These are phyloP conservation scores for Mycena albidolilacea DNA, from an alignment of 768 basidiomycete species.

Conservation along the genomic window DNA sequence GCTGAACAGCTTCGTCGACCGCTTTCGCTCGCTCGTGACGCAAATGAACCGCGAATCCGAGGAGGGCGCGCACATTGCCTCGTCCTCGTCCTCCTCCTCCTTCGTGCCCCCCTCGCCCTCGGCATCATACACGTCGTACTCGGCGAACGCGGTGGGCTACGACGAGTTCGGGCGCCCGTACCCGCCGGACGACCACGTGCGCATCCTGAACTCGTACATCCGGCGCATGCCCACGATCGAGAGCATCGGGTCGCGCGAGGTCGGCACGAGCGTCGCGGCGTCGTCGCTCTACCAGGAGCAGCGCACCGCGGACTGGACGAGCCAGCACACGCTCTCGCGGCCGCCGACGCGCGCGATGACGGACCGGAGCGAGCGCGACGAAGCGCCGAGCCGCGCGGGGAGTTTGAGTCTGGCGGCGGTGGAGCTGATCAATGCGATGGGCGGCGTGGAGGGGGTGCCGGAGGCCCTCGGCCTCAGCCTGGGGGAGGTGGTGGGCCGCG, in stretches of 20 bases:
- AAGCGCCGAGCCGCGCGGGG: conserved; percentile 55
- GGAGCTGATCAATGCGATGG: conserved; percentile 39
- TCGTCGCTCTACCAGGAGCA: conserved; percentile 13
- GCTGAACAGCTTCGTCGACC: conserved; percentile 61
- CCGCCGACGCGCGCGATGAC: conserved; percentile 58
- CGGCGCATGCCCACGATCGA: conserved; percentile 89
- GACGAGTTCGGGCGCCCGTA: conserved; percentile 66
- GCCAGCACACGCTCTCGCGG: conserved; percentile 48
- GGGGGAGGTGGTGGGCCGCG: conserved; percentile 19
- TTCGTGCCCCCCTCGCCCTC: too few relatives aligned
- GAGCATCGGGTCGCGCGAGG: conserved; percentile 78
- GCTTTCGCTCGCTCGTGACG: conserved; percentile 65
- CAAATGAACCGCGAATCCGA: conserved; percentile 70
- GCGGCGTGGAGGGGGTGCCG: conserved; percentile 33
- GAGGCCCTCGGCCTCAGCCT: not conserved
- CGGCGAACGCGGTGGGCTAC: conserved; percentile 51
- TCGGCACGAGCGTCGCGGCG: conserved; percentile 40
- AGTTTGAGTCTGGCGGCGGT: conserved; percentile 50
- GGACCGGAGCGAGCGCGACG: conserved; percentile 49
- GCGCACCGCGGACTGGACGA: not conserved
- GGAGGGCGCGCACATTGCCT: conserved; percentile 48
- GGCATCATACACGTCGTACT: too few relatives aligned
- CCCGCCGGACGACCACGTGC: conserved; percentile 66
- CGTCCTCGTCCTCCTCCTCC: conserved; percentile 39
- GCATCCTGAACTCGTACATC: conserved; percentile 74